Conservation (phyloP, 129 eudicot genomes). For the Logfia minima region DNA sequence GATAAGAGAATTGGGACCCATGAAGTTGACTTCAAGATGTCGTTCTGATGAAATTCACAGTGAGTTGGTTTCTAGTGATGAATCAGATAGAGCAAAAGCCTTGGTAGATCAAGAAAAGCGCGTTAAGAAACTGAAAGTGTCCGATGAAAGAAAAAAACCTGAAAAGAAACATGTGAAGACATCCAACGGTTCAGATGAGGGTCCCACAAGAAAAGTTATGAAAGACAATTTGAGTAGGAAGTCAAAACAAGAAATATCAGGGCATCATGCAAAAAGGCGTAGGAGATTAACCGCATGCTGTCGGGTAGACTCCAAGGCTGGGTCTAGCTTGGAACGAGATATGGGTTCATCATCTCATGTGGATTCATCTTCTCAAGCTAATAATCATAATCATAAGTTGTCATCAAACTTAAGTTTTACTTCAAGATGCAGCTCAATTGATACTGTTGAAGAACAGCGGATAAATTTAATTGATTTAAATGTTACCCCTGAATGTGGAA, state of each 20-base stretch:
- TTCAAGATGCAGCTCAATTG: slow-evolving; percentile 46
- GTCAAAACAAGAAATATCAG: slow-evolving; percentile 29
- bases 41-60: slow-evolving; percentile 33
- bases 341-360: slow-evolving; percentile 33
- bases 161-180: slow-evolving; percentile 32
- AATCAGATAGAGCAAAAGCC: slow-evolving; percentile 39
- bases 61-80: slow-evolving; percentile 41
- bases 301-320: slow-evolving; percentile 5
- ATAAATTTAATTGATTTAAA: slow-evolving; percentile 53
- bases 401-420: slow-evolving; percentile 45
- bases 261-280: slow-evolving; percentile 40
- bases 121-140: slow-evolving; percentile 29
- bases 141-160: slow-evolving; percentile 13
- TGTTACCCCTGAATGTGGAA: slow-evolving; percentile 43
- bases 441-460: slow-evolving; percentile 39
- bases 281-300: slow-evolving; percentile 44
- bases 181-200: slow-evolving; percentile 21
- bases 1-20: slow-evolving; percentile 43
- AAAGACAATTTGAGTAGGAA: slow-evolving; percentile 36
- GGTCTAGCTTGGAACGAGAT: slow-evolving; percentile 31
- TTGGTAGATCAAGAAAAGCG: slow-evolving; percentile 24
- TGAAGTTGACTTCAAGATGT: slow-evolving; percentile 20
- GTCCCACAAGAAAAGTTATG: slow-evolving; percentile 20
- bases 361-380: slow-evolving; percentile 43
- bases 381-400: slow-evolving; percentile 26